A percentile compares a stretch with the other conserved stretches of the same genome.
These are phyloP conservation scores for Cytospora paraplurivora DNA, from an alignment of 2,329 filamentous ascomycete species.

Conservation along the genomic window DNA sequence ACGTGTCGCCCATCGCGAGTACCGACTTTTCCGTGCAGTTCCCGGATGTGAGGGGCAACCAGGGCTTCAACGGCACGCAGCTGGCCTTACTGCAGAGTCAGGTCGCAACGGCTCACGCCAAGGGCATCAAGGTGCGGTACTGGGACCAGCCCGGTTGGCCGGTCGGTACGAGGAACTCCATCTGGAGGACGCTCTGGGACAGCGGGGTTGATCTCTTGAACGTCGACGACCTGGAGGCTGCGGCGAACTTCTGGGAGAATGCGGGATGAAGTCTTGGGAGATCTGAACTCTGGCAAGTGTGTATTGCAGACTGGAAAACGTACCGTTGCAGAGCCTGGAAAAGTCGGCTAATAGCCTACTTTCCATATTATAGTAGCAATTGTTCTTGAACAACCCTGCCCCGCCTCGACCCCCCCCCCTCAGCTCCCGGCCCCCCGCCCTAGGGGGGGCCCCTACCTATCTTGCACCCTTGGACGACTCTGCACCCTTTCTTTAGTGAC, in stretches of 20 bases:
- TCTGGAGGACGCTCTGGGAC: slow-evolving; percentile 59
- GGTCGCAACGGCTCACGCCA: slow-evolving; percentile 53
- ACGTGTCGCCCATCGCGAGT: slow-evolving; percentile 35
- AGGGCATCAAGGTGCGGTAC: slow-evolving; percentile 62
- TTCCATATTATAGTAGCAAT: neutral
- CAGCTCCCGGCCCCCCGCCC: too few relatives aligned
- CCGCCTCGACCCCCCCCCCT: too few relatives aligned
- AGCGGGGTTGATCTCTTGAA: slow-evolving; percentile 65
- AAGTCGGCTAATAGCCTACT: neutral
- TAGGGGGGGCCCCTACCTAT: too few relatives aligned
- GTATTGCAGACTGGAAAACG: neutral
- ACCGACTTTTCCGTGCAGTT: slow-evolving; percentile 41
- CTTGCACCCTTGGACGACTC: too few relatives aligned
- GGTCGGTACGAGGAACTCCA: slow-evolving; percentile 56
- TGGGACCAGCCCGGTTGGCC: slow-evolving; percentile 66
- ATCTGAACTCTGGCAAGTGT: neutral
- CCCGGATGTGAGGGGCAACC: slow-evolving; percentile 38
- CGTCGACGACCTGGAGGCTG: slow-evolving; percentile 62
- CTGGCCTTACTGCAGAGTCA: slow-evolving; percentile 53
- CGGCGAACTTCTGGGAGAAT: slow-evolving; percentile 39
- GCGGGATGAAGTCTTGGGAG: neutral
- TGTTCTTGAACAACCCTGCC: neutral
- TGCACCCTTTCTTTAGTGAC: too few relatives aligned
- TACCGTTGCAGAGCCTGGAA: neutral
- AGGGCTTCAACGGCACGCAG: slow-evolving; percentile 49